Percentiles rank a stretch among this genome's conserved stretches.
phyloP scores from a whole-genome alignment of 495 filamentous ascomycete genomes.

The Penicillium arizonense region DNA sequence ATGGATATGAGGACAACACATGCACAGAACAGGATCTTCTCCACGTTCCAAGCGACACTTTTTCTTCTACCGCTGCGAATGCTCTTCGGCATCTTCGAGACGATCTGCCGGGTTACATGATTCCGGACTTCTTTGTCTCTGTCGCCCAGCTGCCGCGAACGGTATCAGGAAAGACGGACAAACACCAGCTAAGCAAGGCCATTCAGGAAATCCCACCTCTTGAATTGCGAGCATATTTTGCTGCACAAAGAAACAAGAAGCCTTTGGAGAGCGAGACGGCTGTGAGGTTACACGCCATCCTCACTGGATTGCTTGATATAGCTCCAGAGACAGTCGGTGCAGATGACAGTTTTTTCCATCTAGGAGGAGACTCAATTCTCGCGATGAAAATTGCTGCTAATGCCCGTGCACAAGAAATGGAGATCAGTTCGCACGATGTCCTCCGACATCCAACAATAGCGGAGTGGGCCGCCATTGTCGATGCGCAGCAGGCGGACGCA shows the following conservation, averaged over 20 bases:
- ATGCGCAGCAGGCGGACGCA: not conserved
- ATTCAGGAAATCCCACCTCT: not conserved
- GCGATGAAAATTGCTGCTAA: constrained; percentile 3
- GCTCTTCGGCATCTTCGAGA: not conserved
- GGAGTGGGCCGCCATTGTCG: constrained; percentile 1
- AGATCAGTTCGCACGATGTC: constrained; percentile 1
- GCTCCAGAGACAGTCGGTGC: not conserved
- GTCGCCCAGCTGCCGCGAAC: not conserved
- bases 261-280: not conserved
- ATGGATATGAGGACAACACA: not conserved
- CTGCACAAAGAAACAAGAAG: not conserved
- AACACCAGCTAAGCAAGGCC: not conserved
- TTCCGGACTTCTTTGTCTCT: not conserved
- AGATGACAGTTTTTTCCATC: constrained; percentile 1
- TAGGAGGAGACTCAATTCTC: constrained; percentile 6
- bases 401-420: not conserved
- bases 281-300: not conserved
- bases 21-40: not conserved
- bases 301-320: not conserved
- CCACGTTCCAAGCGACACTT: not conserved
- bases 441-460: constrained; percentile 5
- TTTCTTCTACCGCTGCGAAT: not conserved
- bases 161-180: not conserved
- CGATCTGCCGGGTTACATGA: not conserved
- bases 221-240: not conserved